A percentile compares a stretch with the other conserved stretches of the same genome.
Conservation (phyloP, 2,329 filamentous ascomycete genomes). For the Emergomyces africanus region DNA sequence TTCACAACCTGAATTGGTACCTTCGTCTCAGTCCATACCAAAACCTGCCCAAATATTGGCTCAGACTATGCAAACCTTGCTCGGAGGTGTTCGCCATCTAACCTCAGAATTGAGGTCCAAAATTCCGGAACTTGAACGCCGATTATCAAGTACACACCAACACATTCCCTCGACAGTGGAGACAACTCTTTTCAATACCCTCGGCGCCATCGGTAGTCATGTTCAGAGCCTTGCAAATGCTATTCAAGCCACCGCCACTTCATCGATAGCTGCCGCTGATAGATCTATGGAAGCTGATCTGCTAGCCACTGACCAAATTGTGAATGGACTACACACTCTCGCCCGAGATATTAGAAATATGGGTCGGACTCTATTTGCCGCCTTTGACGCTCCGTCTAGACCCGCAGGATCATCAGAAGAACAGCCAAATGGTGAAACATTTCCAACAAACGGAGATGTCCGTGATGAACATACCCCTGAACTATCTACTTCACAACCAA, state of each 20-base stretch:
- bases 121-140: slow-evolving; percentile 27
- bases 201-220: slow-evolving; percentile 25
- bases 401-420: neutral
- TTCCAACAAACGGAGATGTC: neutral
- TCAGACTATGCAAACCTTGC: slow-evolving; percentile 22
- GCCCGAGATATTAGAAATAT: slow-evolving; percentile 30
- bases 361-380: slow-evolving; percentile 24
- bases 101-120: slow-evolving; percentile 24
- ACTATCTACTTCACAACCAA: neutral
- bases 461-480: neutral
- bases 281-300: slow-evolving; percentile 25
- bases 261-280: slow-evolving; percentile 23
- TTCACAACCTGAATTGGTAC: slow-evolving; percentile 1
- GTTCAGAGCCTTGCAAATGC: slow-evolving; percentile 24
- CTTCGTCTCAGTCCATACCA: neutral
- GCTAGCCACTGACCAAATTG: slow-evolving; percentile 24
- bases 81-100: slow-evolving; percentile 23
- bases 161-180: slow-evolving; percentile 26
- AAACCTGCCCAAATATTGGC: slow-evolving; percentile 20
- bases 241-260: slow-evolving; percentile 25
- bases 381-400: slow-evolving; percentile 19
- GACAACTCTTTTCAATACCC: slow-evolving; percentile 22
- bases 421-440: neutral
- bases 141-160: slow-evolving; percentile 22
- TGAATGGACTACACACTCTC: slow-evolving; percentile 27